phyloP scores from a whole-genome alignment of 106 monocot genomes.

The Dioscorea alata region DNA sequence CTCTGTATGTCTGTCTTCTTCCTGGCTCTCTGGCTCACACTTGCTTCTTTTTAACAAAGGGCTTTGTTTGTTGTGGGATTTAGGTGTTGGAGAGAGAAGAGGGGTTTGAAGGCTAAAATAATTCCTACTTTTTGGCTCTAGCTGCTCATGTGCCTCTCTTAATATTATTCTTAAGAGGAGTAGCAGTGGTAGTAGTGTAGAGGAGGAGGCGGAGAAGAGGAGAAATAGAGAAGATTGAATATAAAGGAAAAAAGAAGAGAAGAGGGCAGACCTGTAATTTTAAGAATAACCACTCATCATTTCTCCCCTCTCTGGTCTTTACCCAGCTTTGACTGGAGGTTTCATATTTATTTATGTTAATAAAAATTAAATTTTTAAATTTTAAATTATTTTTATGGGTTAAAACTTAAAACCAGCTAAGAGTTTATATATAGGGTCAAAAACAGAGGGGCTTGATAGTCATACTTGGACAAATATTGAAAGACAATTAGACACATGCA shows the following conservation, averaged over 20 bases:
- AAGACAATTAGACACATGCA: not conserved
- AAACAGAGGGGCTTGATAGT: too few relatives aligned
- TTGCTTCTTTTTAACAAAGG: too few relatives aligned
- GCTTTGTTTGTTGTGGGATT: slow-evolving; percentile 8
- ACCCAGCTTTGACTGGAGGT: not conserved
- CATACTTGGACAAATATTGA: too few relatives aligned
- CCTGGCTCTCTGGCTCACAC: too few relatives aligned
- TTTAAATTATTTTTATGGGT: too few relatives aligned
- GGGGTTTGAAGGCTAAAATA: not conserved
- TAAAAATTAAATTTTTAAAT: too few relatives aligned
- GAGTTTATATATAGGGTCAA: too few relatives aligned
- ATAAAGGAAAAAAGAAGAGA: not conserved
- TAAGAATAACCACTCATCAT: slow-evolving; percentile 5
- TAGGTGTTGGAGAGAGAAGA: slow-evolving; percentile 6
- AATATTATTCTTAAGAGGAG: too few relatives aligned
- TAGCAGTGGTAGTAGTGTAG: not conserved
- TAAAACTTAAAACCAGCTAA: too few relatives aligned
- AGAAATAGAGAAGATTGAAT: not conserved
- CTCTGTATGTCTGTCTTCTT: too few relatives aligned
- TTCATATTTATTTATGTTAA: too few relatives aligned
- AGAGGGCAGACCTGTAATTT: slow-evolving; percentile 1
- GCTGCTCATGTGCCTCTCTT: slow-evolving; percentile 3
- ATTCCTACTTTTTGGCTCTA: slow-evolving; percentile 9
- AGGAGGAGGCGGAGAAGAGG: not conserved
- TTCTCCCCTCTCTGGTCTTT: slow-evolving; percentile 3